Evolutionary conservation across 202 grass and related monocot genomes (phyloP).

Genomic region (Cymbopogon flexuosus): DNA sequence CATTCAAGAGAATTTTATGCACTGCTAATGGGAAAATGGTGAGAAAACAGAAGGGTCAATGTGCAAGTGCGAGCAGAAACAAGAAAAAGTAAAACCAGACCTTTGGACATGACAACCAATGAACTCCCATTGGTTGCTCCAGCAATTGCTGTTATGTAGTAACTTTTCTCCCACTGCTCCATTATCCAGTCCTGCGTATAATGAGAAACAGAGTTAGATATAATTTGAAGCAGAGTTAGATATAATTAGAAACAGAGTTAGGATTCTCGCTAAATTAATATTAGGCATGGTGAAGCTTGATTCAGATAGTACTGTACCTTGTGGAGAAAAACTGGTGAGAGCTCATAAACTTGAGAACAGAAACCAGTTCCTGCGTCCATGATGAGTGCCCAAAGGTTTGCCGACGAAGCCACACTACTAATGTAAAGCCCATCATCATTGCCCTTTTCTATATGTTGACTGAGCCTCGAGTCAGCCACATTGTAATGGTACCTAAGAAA

Average conservation of each 20-base stretch:
- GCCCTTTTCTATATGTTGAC: constrained; percentile 88
- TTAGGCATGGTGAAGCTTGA: constrained; percentile 9
- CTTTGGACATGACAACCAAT: constrained; percentile 97
- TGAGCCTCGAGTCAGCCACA: constrained; percentile 82
- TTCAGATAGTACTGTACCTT: constrained; percentile 53
- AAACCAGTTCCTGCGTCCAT: constrained; percentile 97
- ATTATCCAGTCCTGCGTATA: constrained; percentile 80
- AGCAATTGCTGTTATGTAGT: constrained; percentile 79
- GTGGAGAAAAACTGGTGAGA: constrained; percentile 83
- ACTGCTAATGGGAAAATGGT: background rate
- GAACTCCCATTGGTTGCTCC: constrained; percentile 74
- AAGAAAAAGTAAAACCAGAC: constrained; percentile 35
- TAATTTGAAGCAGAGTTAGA: constrained; percentile 20
- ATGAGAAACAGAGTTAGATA: constrained; percentile 24
- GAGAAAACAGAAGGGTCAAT: background rate
- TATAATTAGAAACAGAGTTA: constrained; percentile 25
- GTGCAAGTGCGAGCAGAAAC: background rate
- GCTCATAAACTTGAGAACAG: constrained; percentile 76
- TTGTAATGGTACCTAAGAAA: constrained; percentile 94
- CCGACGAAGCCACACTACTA: constrained; percentile 76
- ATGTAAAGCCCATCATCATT: constrained; percentile 87
- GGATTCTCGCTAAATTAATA: background rate
- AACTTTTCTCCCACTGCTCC: constrained; percentile 92
- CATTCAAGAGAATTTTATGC: constrained; percentile 19
- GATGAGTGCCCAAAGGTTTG: constrained; percentile 94